These are phyloP conservation scores for Penicillium sp. DNA, from an alignment of 2,329 filamentous ascomycete genomes.

Conservation along the genomic window DNA sequence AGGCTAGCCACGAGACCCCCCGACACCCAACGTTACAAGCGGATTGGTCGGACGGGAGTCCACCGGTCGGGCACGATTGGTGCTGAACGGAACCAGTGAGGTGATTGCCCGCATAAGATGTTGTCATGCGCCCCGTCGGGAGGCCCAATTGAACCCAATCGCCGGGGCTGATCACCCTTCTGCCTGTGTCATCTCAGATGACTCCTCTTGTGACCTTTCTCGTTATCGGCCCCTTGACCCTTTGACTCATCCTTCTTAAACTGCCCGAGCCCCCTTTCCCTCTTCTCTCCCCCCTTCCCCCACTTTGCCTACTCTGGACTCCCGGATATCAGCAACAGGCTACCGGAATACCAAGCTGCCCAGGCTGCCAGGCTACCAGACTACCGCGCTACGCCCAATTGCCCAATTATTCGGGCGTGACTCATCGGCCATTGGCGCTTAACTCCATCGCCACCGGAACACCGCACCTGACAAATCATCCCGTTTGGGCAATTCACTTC, in stretches of 20 bases:
- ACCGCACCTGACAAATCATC: conserved; percentile 23
- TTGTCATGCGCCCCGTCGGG: neutral
- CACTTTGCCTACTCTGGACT: neutral
- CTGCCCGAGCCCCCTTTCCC: neutral
- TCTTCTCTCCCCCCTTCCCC: neutral
- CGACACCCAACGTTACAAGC: no score
- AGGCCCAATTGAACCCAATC: neutral
- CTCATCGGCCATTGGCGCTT: conserved; percentile 21
- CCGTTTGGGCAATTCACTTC: conserved; percentile 17
- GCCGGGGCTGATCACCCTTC: neutral
- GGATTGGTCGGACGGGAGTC: neutral
- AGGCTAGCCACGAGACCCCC: neutral
- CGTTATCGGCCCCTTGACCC: conserved; percentile 7
- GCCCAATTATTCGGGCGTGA: conserved; percentile 3
- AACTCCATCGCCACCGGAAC: conserved; percentile 19
- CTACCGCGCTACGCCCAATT: neutral
- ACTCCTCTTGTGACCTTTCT: conserved; percentile 8
- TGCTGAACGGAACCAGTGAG: neutral
- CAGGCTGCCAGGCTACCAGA: neutral
- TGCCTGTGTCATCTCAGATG: neutral
- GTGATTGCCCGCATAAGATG: neutral
- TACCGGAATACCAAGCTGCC: neutral
- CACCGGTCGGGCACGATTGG: neutral
- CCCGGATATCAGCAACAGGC: neutral
- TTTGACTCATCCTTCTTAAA: conserved; percentile 15